A percentile compares a stretch with the other conserved stretches of the same genome.
These are phyloP conservation scores for Solanum piurae DNA, from an alignment of 257 asterid genomes.

Conservation along the genomic window DNA sequence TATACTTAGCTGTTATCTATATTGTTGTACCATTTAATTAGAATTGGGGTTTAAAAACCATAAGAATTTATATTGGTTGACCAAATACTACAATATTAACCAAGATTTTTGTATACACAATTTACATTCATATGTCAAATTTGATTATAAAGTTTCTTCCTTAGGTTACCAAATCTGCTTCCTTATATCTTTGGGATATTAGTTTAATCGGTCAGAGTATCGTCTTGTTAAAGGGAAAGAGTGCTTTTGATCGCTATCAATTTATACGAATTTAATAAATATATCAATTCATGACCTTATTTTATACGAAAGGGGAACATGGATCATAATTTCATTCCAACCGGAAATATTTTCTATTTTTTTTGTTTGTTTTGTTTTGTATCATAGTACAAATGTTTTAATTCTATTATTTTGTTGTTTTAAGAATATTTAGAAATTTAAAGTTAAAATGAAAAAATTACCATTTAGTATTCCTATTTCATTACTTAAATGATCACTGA, in stretches of 20 bases:
- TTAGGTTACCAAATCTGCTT: not conserved
- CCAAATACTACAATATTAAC: not conserved
- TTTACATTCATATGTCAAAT: not conserved
- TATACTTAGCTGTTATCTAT: not conserved
- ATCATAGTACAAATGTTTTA: not conserved
- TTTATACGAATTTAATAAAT: not conserved
- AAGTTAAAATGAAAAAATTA: not conserved
- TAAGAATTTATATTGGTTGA: not conserved
- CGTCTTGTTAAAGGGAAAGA: too few relatives aligned
- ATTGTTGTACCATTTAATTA: not conserved
- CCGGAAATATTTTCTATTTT: accelerated
- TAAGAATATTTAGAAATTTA: not conserved
- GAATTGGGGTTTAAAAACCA: not conserved
- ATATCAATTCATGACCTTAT: not conserved
- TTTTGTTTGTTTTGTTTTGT: not conserved
- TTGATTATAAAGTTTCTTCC: not conserved
- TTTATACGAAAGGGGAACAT: not conserved
- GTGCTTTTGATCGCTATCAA: accelerated
- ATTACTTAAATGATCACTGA: too few relatives aligned
- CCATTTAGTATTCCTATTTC: too few relatives aligned
- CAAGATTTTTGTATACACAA: not conserved
- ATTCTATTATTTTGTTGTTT: not conserved
- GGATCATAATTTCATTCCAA: not conserved
- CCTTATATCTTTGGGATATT: not conserved
- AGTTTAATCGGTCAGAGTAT: accelerated